These are phyloP conservation scores for Mycena galericulata DNA, from an alignment of 768 basidiomycete species.

Conservation along the genomic window DNA sequence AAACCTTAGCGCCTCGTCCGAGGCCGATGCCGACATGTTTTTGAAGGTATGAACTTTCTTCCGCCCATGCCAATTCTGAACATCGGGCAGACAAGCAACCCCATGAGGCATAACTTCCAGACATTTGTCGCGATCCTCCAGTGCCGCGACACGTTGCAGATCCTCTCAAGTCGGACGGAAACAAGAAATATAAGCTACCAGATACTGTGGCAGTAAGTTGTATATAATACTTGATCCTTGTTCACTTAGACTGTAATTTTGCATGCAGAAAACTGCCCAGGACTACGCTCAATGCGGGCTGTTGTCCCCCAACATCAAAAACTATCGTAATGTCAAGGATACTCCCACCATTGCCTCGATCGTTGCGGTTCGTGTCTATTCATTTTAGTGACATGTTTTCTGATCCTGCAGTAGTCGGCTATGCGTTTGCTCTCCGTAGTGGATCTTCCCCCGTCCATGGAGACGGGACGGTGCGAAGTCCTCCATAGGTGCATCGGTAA, in stretches of 20 bases:
- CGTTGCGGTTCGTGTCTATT: too few species aligned
- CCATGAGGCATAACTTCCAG: not conserved
- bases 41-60: not conserved
- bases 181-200: slow-evolving; percentile 1
- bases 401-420: too few species aligned
- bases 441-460: not conserved
- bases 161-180: not conserved
- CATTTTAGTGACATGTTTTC: not conserved
- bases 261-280: not conserved
- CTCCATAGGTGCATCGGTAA: not conserved
- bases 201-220: not conserved
- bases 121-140: not conserved
- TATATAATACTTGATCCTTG: not conserved
- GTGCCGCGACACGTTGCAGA: not conserved
- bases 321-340: slow-evolving; percentile 13
- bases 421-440: not conserved
- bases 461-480: slow-evolving; percentile 3
- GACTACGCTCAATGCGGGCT: not conserved
- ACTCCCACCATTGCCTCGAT: not conserved
- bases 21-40: not conserved
- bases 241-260: not conserved
- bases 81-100: not conserved
- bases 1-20: not conserved
- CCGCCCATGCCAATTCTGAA: not conserved
- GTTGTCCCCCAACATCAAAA: not conserved